These are phyloP conservation scores for Cyberlindnera amylophila DNA, from an alignment of 805 yeast species.

Conservation along the genomic window DNA sequence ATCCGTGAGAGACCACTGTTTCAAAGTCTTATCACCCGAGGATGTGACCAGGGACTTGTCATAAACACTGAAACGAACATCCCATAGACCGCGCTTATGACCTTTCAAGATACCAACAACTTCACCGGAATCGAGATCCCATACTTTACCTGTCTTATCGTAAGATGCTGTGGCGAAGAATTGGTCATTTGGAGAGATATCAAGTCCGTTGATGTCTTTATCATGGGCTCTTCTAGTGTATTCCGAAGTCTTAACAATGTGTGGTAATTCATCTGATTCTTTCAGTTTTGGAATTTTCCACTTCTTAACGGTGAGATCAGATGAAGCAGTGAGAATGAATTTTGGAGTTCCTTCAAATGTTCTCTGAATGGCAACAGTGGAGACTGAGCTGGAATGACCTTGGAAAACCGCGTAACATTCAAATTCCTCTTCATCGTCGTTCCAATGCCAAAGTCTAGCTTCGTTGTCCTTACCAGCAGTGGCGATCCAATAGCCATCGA, in stretches of 20 bases:
- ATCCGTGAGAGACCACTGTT: conserved; percentile 83
- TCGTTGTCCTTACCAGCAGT: conserved; percentile 89
- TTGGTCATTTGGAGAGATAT: conserved; percentile 86
- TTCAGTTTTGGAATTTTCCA: conserved; percentile 82
- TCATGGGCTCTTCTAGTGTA: conserved; percentile 96
- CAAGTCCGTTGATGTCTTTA: conserved; percentile 88
- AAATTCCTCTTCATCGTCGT: conserved; percentile 39
- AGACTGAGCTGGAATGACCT: conserved; percentile 87
- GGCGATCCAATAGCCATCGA: conserved; percentile 85
- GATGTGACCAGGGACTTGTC: conserved; percentile 77
- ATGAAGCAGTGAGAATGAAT: conserved; percentile 81
- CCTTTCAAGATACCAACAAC: conserved; percentile 79
- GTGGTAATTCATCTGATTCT: conserved; percentile 32
- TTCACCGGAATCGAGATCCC: conserved; percentile 88
- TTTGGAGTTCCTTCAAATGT: conserved; percentile 42
- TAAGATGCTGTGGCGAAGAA: conserved; percentile 90
- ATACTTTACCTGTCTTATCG: conserved; percentile 86
- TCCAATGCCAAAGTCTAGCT: conserved; percentile 77
- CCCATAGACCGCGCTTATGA: conserved; percentile 95
- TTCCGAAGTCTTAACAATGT: conserved; percentile 56
- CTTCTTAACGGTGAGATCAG: conserved; percentile 79
- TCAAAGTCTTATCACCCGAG: conserved; percentile 90
- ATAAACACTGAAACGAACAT: conserved; percentile 72
- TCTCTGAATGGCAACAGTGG: conserved; percentile 71
- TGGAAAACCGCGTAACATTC: conserved; percentile 55